Evolutionary conservation across 257 asterid genomes (phyloP).

Genomic region (Verbena officinalis): DNA sequence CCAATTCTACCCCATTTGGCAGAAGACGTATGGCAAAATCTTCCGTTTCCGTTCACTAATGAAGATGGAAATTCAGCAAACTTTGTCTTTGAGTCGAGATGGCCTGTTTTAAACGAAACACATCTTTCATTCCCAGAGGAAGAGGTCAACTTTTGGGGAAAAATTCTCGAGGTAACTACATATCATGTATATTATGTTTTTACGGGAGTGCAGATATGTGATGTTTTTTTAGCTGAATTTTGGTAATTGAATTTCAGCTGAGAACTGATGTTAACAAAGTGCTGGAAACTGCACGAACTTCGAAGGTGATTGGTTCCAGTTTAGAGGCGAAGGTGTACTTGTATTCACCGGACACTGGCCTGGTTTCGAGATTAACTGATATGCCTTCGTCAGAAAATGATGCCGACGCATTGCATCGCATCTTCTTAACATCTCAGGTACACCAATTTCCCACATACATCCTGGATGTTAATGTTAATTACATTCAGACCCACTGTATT

Average conservation of each 20-base stretch:
- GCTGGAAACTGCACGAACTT: conserved; percentile 86
- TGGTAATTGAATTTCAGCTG: conserved; percentile 42
- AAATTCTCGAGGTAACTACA: conserved; percentile 79
- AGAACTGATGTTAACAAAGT: conserved; percentile 97
- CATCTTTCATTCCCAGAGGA: conserved; percentile 64
- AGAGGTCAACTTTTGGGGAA: conserved; percentile 79
- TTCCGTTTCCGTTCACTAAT: conserved; percentile 69
- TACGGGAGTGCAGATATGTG: no score
- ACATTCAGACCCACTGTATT: no score
- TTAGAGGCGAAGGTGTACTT: conserved; percentile 91
- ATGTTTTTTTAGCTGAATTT: no score
- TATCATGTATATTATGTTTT: not conserved
- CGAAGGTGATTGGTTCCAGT: conserved; percentile 88
- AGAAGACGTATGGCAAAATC: conserved; percentile 96
- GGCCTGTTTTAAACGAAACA: conserved; percentile 68
- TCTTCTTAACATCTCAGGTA: conserved; percentile 96
- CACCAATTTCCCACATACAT: not conserved
- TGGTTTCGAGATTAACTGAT: conserved; percentile 52
- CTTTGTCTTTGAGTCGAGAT: conserved; percentile 79
- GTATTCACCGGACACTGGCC: conserved; percentile 55
- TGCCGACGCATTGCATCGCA: conserved; percentile 81
- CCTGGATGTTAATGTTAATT: no score
- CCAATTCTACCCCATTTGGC: conserved; percentile 98
- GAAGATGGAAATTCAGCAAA: conserved; percentile 63
- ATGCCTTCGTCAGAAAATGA: conserved; percentile 61